Percentiles rank a stretch among this genome's conserved stretches.
Evolutionary conservation across 169 alveolate genomes (phyloP).

Genomic region (Plasmodium falciparum): DNA sequence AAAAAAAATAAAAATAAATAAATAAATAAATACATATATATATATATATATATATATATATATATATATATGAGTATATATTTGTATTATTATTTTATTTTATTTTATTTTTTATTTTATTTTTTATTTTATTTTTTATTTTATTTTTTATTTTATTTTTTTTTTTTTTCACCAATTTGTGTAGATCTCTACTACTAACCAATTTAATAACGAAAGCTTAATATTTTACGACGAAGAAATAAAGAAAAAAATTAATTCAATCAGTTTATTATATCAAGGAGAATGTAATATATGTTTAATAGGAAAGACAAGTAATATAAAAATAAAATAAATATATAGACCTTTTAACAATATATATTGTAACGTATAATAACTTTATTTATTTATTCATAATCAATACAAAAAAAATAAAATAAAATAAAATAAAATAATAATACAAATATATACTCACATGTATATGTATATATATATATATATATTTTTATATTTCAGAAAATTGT

Average conservation of each 20-base stretch:
- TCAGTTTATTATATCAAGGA: constrained; percentile 55
- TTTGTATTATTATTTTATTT: no score
- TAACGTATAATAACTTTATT: no score
- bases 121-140: no score
- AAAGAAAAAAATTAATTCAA: constrained; percentile 46
- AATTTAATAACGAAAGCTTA: constrained; percentile 36
- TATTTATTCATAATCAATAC: no score
- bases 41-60: not conserved
- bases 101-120: no score
- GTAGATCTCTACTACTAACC: constrained; percentile 10
- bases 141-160: not conserved
- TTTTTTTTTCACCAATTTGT: not conserved
- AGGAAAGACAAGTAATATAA: constrained; percentile 48
- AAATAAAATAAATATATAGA: not conserved
- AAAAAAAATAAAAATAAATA: no score
- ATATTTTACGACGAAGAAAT: constrained; percentile 70
- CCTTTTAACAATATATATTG: no score
- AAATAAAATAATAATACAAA: no score
- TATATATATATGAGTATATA: not conserved
- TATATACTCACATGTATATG: no score
- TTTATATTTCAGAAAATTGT: constrained; percentile 43
- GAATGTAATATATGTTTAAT: constrained; percentile 58
- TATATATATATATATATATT: constrained; percentile 3
- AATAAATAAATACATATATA: not conserved
- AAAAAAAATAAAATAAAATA: no score